A percentile compares a stretch with the other conserved stretches of the same genome.
phyloP scores from a whole-genome alignment of 352 stramenopile genomes.

The Pythium volutum region DNA sequence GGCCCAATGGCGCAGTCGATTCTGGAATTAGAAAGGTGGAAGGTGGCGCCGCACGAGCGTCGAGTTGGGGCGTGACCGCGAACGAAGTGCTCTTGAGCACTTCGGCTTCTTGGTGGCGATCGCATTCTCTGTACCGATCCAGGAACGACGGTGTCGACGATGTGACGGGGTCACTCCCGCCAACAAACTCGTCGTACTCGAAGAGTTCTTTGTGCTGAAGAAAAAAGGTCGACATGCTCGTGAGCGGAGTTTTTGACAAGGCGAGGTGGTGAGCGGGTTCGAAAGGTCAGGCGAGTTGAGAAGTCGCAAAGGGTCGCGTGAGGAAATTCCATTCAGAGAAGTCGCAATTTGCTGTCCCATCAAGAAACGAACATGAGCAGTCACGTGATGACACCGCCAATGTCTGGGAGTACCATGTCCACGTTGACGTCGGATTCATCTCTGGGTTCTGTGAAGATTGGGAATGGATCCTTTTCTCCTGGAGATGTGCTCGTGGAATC shows the following conservation, averaged over 20 bases:
- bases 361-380: not conserved
- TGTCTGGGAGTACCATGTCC: not conserved
- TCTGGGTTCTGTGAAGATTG: constrained; percentile 49
- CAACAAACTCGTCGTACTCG: constrained; percentile 57
- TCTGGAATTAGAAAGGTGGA: not conserved
- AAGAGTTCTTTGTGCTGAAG: constrained; percentile 58
- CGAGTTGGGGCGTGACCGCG: no score
- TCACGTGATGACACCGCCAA: not conserved
- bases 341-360: no score
- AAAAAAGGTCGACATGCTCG: constrained; percentile 44
- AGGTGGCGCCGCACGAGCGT: not conserved
- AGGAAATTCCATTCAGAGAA: not conserved
- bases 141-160: constrained; percentile 36
- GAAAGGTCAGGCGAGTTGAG: not conserved
- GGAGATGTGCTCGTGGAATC: constrained; percentile 57
- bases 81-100: not conserved
- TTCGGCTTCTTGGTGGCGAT: constrained; percentile 23
- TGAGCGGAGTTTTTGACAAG: not conserved
- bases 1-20: not conserved
- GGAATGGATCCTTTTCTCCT: constrained; percentile 47
- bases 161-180: constrained; percentile 19
- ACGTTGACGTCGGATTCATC: constrained; percentile 19
- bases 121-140: constrained; percentile 44
- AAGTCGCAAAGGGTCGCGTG: not conserved
- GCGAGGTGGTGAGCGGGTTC: not conserved